These are phyloP conservation scores for Dryadomyces quercus-mongolicae DNA, from an alignment of 2,329 filamentous ascomycete species.

Conservation along the genomic window DNA sequence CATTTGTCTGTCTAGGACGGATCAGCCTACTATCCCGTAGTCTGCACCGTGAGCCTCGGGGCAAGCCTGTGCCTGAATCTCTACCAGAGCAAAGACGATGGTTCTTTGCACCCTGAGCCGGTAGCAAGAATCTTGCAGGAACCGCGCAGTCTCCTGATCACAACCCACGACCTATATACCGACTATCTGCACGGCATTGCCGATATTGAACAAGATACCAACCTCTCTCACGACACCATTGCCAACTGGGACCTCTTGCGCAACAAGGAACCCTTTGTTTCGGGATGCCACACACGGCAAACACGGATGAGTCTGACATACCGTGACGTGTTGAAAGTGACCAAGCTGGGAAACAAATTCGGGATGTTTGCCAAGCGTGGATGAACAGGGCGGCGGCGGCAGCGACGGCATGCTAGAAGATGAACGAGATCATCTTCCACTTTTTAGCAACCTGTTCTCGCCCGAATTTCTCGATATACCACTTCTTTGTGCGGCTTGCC, in stretches of 20 bases:
- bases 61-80: slow-evolving; percentile 68
- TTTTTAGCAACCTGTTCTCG: slow-evolving; percentile 44
- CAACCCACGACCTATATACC: slow-evolving; percentile 54
- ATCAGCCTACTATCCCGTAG: slow-evolving; percentile 71
- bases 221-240: slow-evolving; percentile 48
- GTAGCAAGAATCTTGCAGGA: slow-evolving; percentile 63
- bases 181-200: slow-evolving; percentile 66
- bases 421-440: slow-evolving; percentile 66
- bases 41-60: slow-evolving; percentile 82
- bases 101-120: slow-evolving; percentile 39
- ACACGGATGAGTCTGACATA: slow-evolving; percentile 66
- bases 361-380: slow-evolving; percentile 27
- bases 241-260: slow-evolving; percentile 61
- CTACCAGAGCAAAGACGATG: slow-evolving; percentile 49
- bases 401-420: slow-evolving; percentile 31
- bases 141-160: slow-evolving; percentile 67
- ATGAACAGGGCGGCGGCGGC: not conserved
- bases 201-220: slow-evolving; percentile 51
- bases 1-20: slow-evolving; percentile 49
- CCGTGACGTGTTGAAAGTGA: slow-evolving; percentile 75
- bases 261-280: slow-evolving; percentile 29
- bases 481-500: slow-evolving; percentile 62
- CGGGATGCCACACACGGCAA: slow-evolving; percentile 43
- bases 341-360: slow-evolving; percentile 57
- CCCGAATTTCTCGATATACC: slow-evolving; percentile 71